phyloP scores from a whole-genome alignment of 176 grass and related monocot genomes.

The Zoysia japonica region DNA sequence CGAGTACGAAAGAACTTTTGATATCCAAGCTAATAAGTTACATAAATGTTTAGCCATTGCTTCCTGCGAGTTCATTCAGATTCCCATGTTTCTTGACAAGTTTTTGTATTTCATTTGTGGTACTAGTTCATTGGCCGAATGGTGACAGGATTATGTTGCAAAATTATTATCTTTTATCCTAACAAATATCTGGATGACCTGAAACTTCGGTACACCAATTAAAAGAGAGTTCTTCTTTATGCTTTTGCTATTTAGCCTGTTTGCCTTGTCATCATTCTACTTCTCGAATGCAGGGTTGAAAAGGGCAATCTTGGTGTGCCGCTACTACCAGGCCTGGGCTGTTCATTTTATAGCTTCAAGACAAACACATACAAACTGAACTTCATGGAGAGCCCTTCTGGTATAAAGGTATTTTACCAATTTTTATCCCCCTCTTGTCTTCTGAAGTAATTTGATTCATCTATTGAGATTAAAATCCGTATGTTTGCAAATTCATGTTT shows the following conservation, averaged over 20 bases:
- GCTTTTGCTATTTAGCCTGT: not conserved
- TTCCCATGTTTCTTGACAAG: not conserved
- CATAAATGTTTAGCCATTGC: not conserved
- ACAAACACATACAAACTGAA: slow-evolving; percentile 93
- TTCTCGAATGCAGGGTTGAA: slow-evolving; percentile 53
- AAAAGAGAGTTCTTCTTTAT: not conserved
- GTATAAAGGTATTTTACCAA: slow-evolving; percentile 69
- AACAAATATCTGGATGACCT: not conserved
- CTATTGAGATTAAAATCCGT: not conserved
- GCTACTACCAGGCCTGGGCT: slow-evolving; percentile 77
- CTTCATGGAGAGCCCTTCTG: slow-evolving; percentile 91
- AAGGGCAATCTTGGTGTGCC: slow-evolving; percentile 84
- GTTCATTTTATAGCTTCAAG: slow-evolving; percentile 84
- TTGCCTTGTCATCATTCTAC: not conserved
- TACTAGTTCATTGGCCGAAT: not conserved
- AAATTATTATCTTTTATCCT: not conserved
- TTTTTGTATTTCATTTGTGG: not conserved
- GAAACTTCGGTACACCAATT: not conserved
- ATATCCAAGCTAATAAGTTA: not conserved
- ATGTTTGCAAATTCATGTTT: slow-evolving; percentile 4
- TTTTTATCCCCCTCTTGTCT: not conserved
- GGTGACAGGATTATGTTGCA: not conserved
- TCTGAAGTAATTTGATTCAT: slow-evolving; percentile 19
- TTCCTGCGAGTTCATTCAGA: not conserved
- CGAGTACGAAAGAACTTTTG: not conserved